Percentiles rank a stretch among this genome's conserved stretches.
Conservation (phyloP, 345 rosid genomes). For the Aquilaria malaccensis region DNA sequence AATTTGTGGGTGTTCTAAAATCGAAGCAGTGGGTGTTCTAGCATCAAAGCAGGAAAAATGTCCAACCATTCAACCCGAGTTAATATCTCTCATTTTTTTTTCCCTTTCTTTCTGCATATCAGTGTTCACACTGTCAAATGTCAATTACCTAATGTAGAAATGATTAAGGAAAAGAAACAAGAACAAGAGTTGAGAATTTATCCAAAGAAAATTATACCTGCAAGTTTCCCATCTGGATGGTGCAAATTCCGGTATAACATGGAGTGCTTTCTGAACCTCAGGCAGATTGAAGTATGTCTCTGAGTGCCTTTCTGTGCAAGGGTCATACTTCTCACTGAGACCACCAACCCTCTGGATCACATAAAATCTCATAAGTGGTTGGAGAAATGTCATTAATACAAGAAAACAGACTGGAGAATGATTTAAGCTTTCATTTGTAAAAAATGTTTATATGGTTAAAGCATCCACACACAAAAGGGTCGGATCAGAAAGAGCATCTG, state of each 20-base stretch:
- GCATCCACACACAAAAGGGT: too few species aligned
- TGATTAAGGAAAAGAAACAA: too few species aligned
- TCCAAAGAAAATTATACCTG: conserved; percentile 39
- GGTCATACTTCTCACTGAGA: conserved; percentile 73
- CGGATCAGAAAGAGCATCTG: too few species aligned
- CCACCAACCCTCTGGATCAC: conserved; percentile 43
- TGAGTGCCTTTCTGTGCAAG: conserved; percentile 87
- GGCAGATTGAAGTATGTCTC: conserved; percentile 71
- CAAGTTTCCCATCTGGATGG: conserved; percentile 84
- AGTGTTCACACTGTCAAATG: too few species aligned
- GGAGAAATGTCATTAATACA: not conserved
- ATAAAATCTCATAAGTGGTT: conserved; percentile 6
- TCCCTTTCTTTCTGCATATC: too few species aligned
- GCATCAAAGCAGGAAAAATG: too few species aligned
- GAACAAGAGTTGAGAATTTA: too few species aligned
- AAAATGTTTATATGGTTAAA: not conserved
- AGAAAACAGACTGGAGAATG: not conserved
- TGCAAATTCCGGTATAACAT: conserved; percentile 57
- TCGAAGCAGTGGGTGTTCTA: too few species aligned
- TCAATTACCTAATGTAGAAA: too few species aligned
- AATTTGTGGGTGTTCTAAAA: too few species aligned
- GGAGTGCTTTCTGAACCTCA: conserved; percentile 76
- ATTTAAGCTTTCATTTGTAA: not conserved
- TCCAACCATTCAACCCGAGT: too few species aligned
- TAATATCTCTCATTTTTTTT: not conserved